Percentiles rank a stretch among this genome's conserved stretches.
These are phyloP conservation scores for Fusarium coffeatum DNA, from an alignment of 2,329 filamentous ascomycete genomes.

Conservation along the genomic window DNA sequence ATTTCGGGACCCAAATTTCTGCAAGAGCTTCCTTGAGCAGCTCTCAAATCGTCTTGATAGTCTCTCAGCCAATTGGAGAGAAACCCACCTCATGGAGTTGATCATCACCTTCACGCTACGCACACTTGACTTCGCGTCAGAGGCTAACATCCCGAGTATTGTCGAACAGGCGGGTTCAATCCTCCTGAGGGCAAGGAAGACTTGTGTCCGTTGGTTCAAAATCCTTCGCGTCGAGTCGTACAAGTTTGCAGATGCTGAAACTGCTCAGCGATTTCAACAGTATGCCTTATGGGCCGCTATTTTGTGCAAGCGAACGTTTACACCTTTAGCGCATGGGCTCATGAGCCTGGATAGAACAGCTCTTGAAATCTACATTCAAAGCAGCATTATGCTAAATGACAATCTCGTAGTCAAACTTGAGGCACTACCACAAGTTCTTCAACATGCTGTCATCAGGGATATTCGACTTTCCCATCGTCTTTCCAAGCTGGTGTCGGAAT, in stretches of 20 bases:
- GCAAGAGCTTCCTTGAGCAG: conserved; percentile 59
- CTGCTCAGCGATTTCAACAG: conserved; percentile 49
- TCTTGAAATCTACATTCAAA: conserved; percentile 38
- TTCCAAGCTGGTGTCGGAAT: conserved; percentile 6
- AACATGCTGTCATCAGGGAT: conserved; percentile 38
- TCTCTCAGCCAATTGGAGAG: conserved; percentile 69
- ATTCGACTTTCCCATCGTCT: conserved; percentile 40
- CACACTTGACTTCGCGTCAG: conserved; percentile 38
- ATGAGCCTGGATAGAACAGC: conserved; percentile 16
- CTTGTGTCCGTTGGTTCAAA: conserved; percentile 63
- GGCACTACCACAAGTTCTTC: conserved; percentile 28
- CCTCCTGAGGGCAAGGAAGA: conserved; percentile 35
- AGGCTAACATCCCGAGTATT: background rate
- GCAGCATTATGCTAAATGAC: conserved; percentile 42
- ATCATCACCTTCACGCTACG: conserved; percentile 65
- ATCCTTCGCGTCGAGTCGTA: conserved; percentile 60
- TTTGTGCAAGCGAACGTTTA: conserved; percentile 60
- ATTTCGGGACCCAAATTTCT: conserved; percentile 64
- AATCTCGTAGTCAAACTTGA: conserved; percentile 43
- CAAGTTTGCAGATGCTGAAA: conserved; percentile 52
- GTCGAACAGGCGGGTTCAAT: conserved; percentile 7
- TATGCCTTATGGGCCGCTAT: conserved; percentile 68
- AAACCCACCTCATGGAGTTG: conserved; percentile 67
- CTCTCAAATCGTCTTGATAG: conserved; percentile 56
- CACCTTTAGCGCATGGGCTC: conserved; percentile 6